Percentiles rank a stretch among this genome's conserved stretches.
phyloP scores from a whole-genome alignment of 2,329 filamentous ascomycete species.

The Blastomyces gilchristii region DNA sequence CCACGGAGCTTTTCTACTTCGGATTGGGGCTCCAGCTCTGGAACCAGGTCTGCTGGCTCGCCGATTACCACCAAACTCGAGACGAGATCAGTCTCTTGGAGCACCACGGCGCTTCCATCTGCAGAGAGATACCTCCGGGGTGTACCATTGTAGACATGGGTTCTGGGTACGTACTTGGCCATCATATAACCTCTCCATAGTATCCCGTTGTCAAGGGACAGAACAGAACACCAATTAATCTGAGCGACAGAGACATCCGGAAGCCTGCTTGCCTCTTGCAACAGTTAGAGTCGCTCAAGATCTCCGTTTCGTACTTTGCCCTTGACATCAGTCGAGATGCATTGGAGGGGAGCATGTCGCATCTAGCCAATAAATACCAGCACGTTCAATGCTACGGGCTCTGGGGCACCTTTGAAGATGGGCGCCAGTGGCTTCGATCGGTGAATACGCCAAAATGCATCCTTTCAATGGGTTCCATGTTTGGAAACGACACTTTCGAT shows the following conservation, averaged over 20 bases:
- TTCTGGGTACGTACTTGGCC: background rate
- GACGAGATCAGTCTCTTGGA: background rate
- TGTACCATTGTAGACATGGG: background rate
- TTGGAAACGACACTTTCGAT: background rate
- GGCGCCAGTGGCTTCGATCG: background rate
- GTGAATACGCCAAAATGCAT: background rate
- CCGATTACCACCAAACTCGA: background rate
- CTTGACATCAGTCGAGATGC: background rate
- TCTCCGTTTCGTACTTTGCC: background rate
- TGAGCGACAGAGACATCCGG: background rate
- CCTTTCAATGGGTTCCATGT: background rate
- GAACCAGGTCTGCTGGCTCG: background rate
- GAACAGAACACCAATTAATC: background rate
- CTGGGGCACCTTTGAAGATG: background rate
- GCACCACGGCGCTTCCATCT: background rate
- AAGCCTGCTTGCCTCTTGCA: background rate
- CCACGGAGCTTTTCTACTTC: background rate
- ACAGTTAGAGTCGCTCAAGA: background rate
- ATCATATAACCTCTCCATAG: background rate
- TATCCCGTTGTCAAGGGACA: background rate
- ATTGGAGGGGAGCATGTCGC: background rate
- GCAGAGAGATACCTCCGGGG: background rate
- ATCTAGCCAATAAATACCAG: background rate
- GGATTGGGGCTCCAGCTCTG: background rate
- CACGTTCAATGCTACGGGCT: background rate